Evolutionary conservation across 495 filamentous ascomycete genomes (phyloP).

Genomic region (Daldinia grandis): DNA sequence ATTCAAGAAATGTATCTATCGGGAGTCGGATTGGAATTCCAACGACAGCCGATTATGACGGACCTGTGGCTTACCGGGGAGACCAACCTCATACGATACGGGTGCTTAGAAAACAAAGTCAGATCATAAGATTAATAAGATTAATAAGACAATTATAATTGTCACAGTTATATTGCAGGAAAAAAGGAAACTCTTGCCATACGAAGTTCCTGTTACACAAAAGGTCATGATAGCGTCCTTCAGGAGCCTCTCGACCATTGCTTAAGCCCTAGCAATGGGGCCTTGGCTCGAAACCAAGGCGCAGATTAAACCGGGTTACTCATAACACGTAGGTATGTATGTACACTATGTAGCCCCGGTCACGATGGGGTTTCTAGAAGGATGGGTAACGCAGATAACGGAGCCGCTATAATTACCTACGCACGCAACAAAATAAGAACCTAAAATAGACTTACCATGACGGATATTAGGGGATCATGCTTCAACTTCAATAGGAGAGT

Average conservation of each 20-base stretch:
- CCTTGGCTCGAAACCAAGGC: constrained; percentile 11
- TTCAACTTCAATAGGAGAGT: background rate
- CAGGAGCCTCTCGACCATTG: constrained; percentile 3
- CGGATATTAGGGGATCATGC: background rate
- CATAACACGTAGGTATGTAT: constrained; percentile 6
- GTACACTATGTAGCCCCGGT: constrained; percentile 6
- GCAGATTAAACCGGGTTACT: constrained; percentile 10
- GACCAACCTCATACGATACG: background rate
- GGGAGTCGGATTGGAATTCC: constrained; percentile 3
- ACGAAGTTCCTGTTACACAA: background rate
- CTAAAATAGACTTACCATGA: constrained; percentile 22
- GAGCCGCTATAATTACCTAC: constrained; percentile 15
- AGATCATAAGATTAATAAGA: background rate
- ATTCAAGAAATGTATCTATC: background rate
- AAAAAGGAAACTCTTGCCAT: background rate
- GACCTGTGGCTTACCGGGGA: background rate
- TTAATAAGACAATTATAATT: constrained; percentile 17
- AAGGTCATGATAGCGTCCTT: background rate
- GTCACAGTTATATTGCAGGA: background rate
- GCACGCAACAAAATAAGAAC: constrained; percentile 27
- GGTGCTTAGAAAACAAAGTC: background rate
- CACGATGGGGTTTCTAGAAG: constrained; percentile 24
- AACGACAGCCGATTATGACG: constrained; percentile 7
- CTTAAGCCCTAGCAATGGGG: constrained; percentile 22
- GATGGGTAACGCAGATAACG: constrained; percentile 10